Percentiles rank a stretch among this genome's conserved stretches.
Conservation (phyloP, 352 stramenopile species). For the Phytophthora tentaculata region DNA sequence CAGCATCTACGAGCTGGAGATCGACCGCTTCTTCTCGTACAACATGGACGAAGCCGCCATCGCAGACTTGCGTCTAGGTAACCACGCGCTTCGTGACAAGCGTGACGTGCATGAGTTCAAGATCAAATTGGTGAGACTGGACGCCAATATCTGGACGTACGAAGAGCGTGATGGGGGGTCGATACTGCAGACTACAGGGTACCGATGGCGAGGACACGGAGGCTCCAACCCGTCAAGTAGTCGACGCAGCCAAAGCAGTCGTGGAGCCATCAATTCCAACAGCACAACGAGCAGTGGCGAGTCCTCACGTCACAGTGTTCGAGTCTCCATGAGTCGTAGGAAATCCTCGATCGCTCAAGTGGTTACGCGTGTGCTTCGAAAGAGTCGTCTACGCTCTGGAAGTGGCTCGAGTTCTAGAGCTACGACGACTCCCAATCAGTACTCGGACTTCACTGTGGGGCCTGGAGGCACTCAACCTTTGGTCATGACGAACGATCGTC, state of each 20-base stretch:
- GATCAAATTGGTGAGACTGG: slow-evolving; percentile 76
- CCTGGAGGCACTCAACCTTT: slow-evolving; percentile 29
- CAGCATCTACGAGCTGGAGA: slow-evolving; percentile 73
- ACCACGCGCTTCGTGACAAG: slow-evolving; percentile 64
- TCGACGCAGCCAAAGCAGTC: slow-evolving; percentile 40
- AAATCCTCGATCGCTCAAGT: slow-evolving; percentile 45
- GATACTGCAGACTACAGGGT: slow-evolving; percentile 20
- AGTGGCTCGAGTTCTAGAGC: slow-evolving; percentile 38
- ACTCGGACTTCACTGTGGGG: slow-evolving; percentile 43
- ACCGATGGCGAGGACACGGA: slow-evolving; percentile 35
- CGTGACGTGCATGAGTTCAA: slow-evolving; percentile 70
- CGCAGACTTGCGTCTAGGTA: slow-evolving; percentile 51
- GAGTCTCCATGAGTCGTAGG: slow-evolving; percentile 29
- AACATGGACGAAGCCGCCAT: slow-evolving; percentile 62
- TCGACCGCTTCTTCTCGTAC: slow-evolving; percentile 78
- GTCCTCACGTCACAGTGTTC: slow-evolving; percentile 40
- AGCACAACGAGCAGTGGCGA: slow-evolving; percentile 41
- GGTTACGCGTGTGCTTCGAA: slow-evolving; percentile 43
- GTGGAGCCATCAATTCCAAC: slow-evolving; percentile 36
- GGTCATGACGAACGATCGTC: slow-evolving; percentile 35
- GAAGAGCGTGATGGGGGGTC: slow-evolving; percentile 39
- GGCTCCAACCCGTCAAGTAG: slow-evolving; percentile 42
- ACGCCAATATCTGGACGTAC: slow-evolving; percentile 83
- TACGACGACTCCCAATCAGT: slow-evolving; percentile 39
- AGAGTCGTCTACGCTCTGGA: slow-evolving; percentile 36